phyloP scores from a whole-genome alignment of 1,139 yeast species.

The Saccharomyces hybrid region DNA sequence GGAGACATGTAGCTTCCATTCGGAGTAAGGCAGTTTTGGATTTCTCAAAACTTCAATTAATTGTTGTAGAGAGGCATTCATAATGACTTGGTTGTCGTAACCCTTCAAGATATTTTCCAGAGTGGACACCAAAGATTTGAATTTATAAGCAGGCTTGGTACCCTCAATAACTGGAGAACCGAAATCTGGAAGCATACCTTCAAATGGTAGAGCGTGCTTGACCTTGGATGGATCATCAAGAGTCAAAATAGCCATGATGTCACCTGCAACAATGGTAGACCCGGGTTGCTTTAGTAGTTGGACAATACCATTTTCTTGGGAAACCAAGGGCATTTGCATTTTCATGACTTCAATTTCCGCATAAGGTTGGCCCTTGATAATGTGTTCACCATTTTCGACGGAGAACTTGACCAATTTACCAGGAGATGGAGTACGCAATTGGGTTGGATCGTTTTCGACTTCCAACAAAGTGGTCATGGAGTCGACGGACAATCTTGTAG shows the following conservation, averaged over 20 bases:
- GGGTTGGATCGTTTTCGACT: conserved; percentile 96
- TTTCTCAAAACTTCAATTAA: conserved; percentile 67
- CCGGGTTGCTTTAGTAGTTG: conserved; percentile 98
- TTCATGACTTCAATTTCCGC: conserved; percentile 99
- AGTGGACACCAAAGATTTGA: conserved; percentile 49
- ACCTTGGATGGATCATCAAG: conserved; percentile 96
- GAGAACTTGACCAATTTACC: conserved; percentile 92
- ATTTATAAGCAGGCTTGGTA: conserved; percentile 73
- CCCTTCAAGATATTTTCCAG: conserved; percentile 78
- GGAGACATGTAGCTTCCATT: conserved; percentile 79
- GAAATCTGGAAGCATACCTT: conserved; percentile 83
- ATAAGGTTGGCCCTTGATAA: conserved; percentile 83
- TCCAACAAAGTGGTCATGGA: conserved; percentile 90
- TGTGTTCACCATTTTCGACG: conserved; percentile 93
- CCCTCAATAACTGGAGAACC: conserved; percentile 82
- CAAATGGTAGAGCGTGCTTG: conserved; percentile 91
- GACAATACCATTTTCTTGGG: conserved; percentile 87
- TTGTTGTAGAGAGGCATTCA: conserved; percentile 72
- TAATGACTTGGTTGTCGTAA: conserved; percentile 88
- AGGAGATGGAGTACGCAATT: conserved; percentile 95
- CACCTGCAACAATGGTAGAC: conserved; percentile 91
- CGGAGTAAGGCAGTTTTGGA: conserved; percentile 82
- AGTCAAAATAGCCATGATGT: conserved; percentile 86
- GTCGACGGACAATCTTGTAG: conserved; percentile 92
- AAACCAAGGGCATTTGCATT: conserved; percentile 90